phyloP scores from a whole-genome alignment of 768 basidiomycete species.

The Amanita molliuscula region DNA sequence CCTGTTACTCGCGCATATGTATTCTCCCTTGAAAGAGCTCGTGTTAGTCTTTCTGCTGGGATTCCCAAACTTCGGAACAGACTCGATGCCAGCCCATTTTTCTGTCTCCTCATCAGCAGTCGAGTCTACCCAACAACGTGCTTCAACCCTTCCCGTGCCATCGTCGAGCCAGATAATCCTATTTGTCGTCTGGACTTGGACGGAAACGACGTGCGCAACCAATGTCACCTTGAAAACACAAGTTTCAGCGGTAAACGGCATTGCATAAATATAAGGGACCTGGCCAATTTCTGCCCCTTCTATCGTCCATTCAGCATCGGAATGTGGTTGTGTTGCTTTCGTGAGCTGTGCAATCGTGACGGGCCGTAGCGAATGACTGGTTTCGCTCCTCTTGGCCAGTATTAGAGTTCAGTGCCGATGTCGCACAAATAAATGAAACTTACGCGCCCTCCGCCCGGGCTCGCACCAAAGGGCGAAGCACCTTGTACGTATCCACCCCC shows the following conservation, averaged over 20 bases:
- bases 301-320: constrained; percentile 82
- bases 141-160: constrained; percentile 72
- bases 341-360: constrained; percentile 51
- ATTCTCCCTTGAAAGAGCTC: constrained; percentile 41
- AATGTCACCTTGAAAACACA: constrained; percentile 45
- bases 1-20: constrained; percentile 77
- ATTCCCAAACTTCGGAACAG: constrained; percentile 8
- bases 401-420: background rate
- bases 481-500: constrained; percentile 52
- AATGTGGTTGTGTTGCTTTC: constrained; percentile 71
- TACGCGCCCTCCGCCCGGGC: constrained; percentile 47
- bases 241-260: background rate
- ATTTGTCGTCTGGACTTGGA: constrained; percentile 70
- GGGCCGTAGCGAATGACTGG: constrained; percentile 14
- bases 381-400: constrained; percentile 1
- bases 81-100: constrained; percentile 39
- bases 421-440: constrained; percentile 7
- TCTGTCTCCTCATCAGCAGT: constrained; percentile 43
- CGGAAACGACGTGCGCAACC: constrained; percentile 62
- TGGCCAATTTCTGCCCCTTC: constrained; percentile 77
- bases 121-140: constrained; percentile 75
- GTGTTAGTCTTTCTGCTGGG: background rate
- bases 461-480: constrained; percentile 52
- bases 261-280: constrained; percentile 27
- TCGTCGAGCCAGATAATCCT: constrained; percentile 76